A percentile compares a stretch with the other conserved stretches of the same genome.
These are phyloP conservation scores for Lachancea lanzarotensis DNA, from an alignment of 805 yeast genomes.

Conservation along the genomic window DNA sequence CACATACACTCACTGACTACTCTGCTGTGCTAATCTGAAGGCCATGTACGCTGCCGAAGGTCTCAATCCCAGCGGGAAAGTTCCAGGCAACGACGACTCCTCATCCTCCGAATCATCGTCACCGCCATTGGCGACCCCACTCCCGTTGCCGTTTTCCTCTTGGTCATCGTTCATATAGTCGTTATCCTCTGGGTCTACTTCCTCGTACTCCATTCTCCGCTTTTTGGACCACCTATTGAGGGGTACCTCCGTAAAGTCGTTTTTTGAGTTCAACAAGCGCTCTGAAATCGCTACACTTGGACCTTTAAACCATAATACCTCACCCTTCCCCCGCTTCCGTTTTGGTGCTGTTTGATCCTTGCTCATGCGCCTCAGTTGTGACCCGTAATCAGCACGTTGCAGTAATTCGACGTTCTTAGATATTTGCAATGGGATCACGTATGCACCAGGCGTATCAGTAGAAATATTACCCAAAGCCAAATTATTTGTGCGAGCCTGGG, in stretches of 20 bases:
- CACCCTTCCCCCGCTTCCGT: constrained; percentile 29
- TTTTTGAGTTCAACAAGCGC: constrained; percentile 32
- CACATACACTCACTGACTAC: too few species aligned
- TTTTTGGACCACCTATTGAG: constrained; percentile 25
- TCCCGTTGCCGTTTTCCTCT: constrained; percentile 10
- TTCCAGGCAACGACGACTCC: constrained; percentile 16
- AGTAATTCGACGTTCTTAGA: constrained; percentile 32
- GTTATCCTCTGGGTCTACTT: constrained; percentile 19
- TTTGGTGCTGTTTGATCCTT: constrained; percentile 18
- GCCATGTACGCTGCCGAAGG: constrained; percentile 73
- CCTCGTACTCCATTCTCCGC: constrained; percentile 24
- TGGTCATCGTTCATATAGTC: constrained; percentile 12
- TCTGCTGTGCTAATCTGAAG: constrained; percentile 31
- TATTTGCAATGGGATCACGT: constrained; percentile 22
- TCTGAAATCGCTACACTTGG: constrained; percentile 49
- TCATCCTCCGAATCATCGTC: constrained; percentile 23
- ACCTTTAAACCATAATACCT: constrained; percentile 60
- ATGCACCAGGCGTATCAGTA: constrained; percentile 26
- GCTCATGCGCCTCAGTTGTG: constrained; percentile 19
- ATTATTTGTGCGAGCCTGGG: constrained; percentile 21
- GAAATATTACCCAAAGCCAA: constrained; percentile 20
- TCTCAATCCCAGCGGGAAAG: constrained; percentile 34
- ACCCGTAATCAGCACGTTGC: constrained; percentile 30
- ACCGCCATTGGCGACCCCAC: constrained; percentile 8
- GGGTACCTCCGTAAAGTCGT: constrained; percentile 13